Conservation (phyloP, 257 asterid genomes). For the Solanum bulbocastanum region DNA sequence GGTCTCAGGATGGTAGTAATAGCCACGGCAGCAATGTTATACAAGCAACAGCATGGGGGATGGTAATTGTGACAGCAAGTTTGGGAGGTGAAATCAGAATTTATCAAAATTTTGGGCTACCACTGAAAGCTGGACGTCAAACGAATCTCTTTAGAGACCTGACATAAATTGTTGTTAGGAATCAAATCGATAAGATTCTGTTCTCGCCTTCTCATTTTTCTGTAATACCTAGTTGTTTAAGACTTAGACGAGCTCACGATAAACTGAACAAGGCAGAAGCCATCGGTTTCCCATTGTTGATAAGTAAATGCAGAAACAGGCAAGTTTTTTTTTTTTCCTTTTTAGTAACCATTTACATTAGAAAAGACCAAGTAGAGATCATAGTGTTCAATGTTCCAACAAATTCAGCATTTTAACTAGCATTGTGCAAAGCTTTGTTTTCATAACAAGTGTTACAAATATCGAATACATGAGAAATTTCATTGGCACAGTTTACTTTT, state of each 20-base stretch:
- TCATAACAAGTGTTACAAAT: background rate
- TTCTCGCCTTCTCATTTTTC: background rate
- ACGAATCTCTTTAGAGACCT: slow-evolving; percentile 26
- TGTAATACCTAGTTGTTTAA: background rate
- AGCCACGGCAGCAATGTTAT: slow-evolving; percentile 37
- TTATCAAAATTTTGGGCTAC: slow-evolving; percentile 85
- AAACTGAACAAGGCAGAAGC: background rate
- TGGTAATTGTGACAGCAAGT: slow-evolving; percentile 74
- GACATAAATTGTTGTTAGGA: slow-evolving; percentile 1
- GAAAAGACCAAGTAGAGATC: background rate
- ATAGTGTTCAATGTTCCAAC: background rate
- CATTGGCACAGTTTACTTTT: background rate
- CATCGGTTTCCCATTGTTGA: background rate
- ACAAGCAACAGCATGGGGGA: slow-evolving; percentile 96
- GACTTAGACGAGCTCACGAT: background rate
- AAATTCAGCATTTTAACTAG: background rate
- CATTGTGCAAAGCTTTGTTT: background rate
- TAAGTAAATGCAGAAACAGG: background rate
- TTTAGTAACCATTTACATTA: background rate
- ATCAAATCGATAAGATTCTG: background rate
- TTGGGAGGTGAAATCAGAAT: slow-evolving; percentile 77
- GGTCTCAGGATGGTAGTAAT: slow-evolving; percentile 20
- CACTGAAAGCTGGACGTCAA: slow-evolving; percentile 46
- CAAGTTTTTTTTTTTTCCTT: background rate
- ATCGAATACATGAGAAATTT: background rate